Percentiles rank a stretch among this genome's conserved stretches.
phyloP scores from a whole-genome alignment of 2,329 filamentous ascomycete genomes.

The Magnaporthiopsis incrustans region DNA sequence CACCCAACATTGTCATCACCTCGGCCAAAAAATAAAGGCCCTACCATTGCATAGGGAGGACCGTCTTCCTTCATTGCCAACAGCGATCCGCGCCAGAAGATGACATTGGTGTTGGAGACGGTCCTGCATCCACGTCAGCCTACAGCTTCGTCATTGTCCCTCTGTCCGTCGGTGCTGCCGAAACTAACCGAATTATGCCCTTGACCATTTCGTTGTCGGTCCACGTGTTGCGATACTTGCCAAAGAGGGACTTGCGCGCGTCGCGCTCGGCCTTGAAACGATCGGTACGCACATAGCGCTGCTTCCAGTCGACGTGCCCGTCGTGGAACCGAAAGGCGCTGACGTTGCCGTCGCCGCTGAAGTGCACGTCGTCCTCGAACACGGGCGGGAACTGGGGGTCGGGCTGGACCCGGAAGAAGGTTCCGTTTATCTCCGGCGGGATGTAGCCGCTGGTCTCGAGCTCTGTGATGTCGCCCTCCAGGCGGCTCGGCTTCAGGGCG shows the following conservation, averaged over 20 bases:
- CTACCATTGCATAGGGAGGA: conserved; percentile 37
- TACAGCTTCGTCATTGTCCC: no score
- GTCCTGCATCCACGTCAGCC: conserved; percentile 25
- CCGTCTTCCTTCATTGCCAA: conserved; percentile 48
- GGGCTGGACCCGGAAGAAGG: conserved; percentile 42
- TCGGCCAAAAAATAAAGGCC: no score
- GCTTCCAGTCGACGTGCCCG: conserved; percentile 33
- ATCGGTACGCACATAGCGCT: conserved; percentile 34
- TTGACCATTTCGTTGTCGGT: conserved; percentile 47
- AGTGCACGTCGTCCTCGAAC: conserved; percentile 41
- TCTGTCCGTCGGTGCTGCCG: no score
- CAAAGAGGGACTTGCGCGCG: conserved; percentile 35
- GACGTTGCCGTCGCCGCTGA: conserved; percentile 29
- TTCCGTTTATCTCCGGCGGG: conserved; percentile 35
- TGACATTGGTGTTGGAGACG: conserved; percentile 52
- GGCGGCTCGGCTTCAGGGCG: conserved; percentile 5
- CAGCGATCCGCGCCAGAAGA: conserved; percentile 47
- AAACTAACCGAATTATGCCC: conserved; percentile 32
- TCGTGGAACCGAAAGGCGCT: conserved; percentile 30
- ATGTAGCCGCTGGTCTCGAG: conserved; percentile 22
- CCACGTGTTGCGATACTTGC: conserved; percentile 48
- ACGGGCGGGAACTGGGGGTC: conserved; percentile 46
- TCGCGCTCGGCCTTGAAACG: conserved; percentile 20
- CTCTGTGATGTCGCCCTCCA: conserved; percentile 16
- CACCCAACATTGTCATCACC: no score